phyloP scores from a whole-genome alignment of 2,329 filamentous ascomycete species.

The Curvularia eragrostidis region DNA sequence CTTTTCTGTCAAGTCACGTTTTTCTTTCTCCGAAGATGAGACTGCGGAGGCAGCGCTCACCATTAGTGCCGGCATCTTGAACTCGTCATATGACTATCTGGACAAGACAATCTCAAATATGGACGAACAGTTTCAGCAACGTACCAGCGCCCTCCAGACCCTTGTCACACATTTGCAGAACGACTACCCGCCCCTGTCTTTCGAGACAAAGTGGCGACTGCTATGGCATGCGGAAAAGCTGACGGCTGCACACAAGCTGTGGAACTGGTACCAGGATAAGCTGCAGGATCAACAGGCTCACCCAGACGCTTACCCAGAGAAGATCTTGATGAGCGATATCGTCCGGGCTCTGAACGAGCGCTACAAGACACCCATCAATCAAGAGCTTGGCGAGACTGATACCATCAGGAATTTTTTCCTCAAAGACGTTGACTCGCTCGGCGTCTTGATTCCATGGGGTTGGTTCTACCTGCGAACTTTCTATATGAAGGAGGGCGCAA shows the following conservation, averaged over 20 bases:
- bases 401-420: slow-evolving; percentile 86
- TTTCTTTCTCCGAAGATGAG: slow-evolving; percentile 72
- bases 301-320: slow-evolving; percentile 63
- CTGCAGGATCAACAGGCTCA: slow-evolving; percentile 72
- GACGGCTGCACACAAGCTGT: slow-evolving; percentile 77
- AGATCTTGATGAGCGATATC: slow-evolving; percentile 75
- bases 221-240: slow-evolving; percentile 93
- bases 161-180: slow-evolving; percentile 74
- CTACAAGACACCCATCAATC: slow-evolving; percentile 72
- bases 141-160: slow-evolving; percentile 75
- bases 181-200: slow-evolving; percentile 69
- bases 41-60: slow-evolving; percentile 77
- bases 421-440: slow-evolving; percentile 67
- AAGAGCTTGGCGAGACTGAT: slow-evolving; percentile 74
- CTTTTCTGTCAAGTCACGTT: slow-evolving; percentile 72
- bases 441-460: slow-evolving; percentile 79
- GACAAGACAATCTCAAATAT: slow-evolving; percentile 75
- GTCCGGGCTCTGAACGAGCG: slow-evolving; percentile 78
- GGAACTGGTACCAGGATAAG: slow-evolving; percentile 79
- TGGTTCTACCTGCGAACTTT: slow-evolving; percentile 72
- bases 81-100: slow-evolving; percentile 76
- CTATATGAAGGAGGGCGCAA: slow-evolving; percentile 69
- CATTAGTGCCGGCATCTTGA: slow-evolving; percentile 82
- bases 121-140: slow-evolving; percentile 78
- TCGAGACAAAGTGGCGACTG: slow-evolving; percentile 75